Percentiles rank a stretch among this genome's conserved stretches.
These are phyloP conservation scores for Lagenidium giganteum DNA, from an alignment of 352 stramenopile species.

Conservation along the genomic window DNA sequence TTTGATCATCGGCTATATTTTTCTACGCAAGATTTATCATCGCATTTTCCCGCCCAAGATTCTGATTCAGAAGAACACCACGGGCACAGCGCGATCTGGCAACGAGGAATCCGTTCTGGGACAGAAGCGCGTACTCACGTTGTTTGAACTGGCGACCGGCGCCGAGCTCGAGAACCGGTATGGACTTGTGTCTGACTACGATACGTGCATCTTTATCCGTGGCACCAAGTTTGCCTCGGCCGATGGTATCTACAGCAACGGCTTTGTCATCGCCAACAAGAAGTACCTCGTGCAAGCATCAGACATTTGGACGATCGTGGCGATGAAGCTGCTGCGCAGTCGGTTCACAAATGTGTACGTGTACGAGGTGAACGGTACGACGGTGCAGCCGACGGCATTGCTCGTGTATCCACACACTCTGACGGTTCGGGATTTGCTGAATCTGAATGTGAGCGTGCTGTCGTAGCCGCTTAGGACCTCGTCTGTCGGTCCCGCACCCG, in stretches of 20 bases:
- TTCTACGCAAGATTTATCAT: constrained; percentile 8
- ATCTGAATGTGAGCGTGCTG: constrained; percentile 21
- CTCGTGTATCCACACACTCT: constrained; percentile 36
- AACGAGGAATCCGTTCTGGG: constrained; percentile 1
- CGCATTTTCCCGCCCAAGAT: constrained; percentile 9
- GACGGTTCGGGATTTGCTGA: constrained; percentile 16
- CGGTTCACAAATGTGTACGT: constrained; percentile 41
- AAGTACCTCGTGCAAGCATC: constrained; percentile 43
- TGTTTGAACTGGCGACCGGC: constrained; percentile 16
- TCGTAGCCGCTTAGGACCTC: constrained; percentile 1
- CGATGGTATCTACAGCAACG: constrained; percentile 56
- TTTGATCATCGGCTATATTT: constrained; percentile 12
- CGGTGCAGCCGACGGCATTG: constrained; percentile 25
- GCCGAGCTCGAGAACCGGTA: constrained; percentile 12
- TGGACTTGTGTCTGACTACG: constrained; percentile 30
- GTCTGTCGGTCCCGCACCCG: neutral
- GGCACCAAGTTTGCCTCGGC: constrained; percentile 23
- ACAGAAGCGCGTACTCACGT: constrained; percentile 2
- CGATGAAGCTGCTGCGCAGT: constrained; percentile 34
- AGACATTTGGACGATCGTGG: constrained; percentile 29
- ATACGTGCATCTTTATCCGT: constrained; percentile 34
- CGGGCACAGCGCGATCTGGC: constrained; percentile 5
- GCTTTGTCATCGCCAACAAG: constrained; percentile 45
- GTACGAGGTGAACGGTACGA: constrained; percentile 25
- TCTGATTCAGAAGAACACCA: constrained; percentile 2